phyloP scores from a whole-genome alignment of 1,284 basidiomycete genomes.

The Trichosporon inkin region DNA sequence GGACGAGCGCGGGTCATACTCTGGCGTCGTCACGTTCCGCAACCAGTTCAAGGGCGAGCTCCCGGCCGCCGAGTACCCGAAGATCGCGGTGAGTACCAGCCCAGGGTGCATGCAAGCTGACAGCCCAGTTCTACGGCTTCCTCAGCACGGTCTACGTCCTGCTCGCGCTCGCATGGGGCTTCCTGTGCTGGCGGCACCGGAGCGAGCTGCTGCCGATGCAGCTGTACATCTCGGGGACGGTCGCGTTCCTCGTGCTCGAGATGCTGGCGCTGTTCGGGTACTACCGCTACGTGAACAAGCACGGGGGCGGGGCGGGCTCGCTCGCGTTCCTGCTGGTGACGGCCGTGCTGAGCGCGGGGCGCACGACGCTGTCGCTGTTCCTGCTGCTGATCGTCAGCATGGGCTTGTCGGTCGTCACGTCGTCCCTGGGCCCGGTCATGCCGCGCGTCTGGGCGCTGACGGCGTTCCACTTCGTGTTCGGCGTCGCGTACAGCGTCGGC shows the following conservation, averaged over 20 bases:
- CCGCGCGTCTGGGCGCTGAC: constrained; percentile 47
- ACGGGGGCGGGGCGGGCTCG: constrained; percentile 68
- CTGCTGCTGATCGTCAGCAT: constrained; percentile 86
- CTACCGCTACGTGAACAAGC: constrained; percentile 74
- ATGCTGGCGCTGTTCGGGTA: constrained; percentile 74
- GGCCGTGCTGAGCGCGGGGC: constrained; percentile 79
- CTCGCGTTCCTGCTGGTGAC: constrained; percentile 81
- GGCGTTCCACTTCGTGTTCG: constrained; percentile 78
- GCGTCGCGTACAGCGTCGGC: constrained; percentile 85
- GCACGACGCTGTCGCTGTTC: constrained; percentile 91
- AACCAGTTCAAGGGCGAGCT: constrained; percentile 87
- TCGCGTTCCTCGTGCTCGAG: constrained; percentile 84
- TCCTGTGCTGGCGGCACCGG: constrained; percentile 74
- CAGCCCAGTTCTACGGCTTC: constrained; percentile 74
- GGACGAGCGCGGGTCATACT: constrained; percentile 69
- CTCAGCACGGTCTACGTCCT: constrained; percentile 73
- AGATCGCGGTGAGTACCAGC: constrained; percentile 78
- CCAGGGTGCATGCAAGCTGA: not conserved
- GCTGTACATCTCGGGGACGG: constrained; percentile 90
- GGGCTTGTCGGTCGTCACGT: constrained; percentile 69
- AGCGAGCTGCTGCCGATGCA: constrained; percentile 68
- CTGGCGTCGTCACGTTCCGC: constrained; percentile 75
- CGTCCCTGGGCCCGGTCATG: constrained; percentile 48
- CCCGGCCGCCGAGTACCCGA: constrained; percentile 93
- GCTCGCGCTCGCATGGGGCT: constrained; percentile 72